Percentiles rank a stretch among this genome's conserved stretches.
phyloP scores from a whole-genome alignment of 352 stramenopile species.

The Halophytophthora batemanensis region DNA sequence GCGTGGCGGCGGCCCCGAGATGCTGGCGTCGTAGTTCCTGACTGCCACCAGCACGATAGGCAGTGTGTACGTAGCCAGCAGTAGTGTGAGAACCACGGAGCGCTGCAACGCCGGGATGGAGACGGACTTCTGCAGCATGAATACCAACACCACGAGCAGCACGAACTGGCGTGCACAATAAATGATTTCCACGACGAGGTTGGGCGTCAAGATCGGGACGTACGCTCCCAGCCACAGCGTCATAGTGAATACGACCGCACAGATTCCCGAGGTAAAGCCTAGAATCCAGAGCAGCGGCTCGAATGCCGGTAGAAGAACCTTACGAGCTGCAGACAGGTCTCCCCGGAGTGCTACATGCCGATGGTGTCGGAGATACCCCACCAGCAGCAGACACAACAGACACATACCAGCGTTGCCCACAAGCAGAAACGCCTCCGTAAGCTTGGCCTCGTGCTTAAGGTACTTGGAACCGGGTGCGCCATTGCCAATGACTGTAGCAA shows the following conservation, averaged over 20 bases:
- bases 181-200: conserved; percentile 14
- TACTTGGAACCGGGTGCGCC: neutral
- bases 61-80: conserved; percentile 31
- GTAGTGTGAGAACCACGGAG: conserved; percentile 25
- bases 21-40: conserved; percentile 1
- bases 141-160: conserved; percentile 36
- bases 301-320: conserved; percentile 42
- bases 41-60: conserved; percentile 4
- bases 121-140: conserved; percentile 46
- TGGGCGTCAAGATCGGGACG: conserved; percentile 1
- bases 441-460: neutral
- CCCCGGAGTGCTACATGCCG: conserved; percentile 19
- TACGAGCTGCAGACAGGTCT: conserved; percentile 20
- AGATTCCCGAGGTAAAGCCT: conserved; percentile 9
- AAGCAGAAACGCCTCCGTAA: conserved; percentile 3
- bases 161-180: conserved; percentile 34
- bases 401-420: conserved; percentile 6
- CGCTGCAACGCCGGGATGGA: conserved; percentile 30
- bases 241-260: conserved; percentile 8
- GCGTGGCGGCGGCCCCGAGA: no score
- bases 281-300: conserved; percentile 48
- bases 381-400: conserved; percentile 10
- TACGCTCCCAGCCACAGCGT: conserved; percentile 11
- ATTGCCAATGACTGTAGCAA: no score
- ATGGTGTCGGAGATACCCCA: conserved; percentile 26